phyloP scores from a whole-genome alignment of 768 basidiomycete genomes.

The Lepiota venenata region DNA sequence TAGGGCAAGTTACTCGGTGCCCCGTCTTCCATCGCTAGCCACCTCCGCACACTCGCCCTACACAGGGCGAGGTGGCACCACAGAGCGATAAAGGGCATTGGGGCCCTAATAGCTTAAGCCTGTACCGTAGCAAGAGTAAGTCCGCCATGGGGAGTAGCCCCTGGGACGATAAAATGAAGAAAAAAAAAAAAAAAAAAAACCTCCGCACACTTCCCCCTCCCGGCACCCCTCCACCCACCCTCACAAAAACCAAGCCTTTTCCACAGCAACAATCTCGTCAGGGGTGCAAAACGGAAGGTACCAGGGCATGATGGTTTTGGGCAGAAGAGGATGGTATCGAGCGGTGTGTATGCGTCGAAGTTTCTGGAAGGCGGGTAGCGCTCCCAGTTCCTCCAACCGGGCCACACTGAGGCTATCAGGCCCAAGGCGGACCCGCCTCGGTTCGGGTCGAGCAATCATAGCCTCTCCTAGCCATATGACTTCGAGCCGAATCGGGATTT shows the following conservation, averaged over 20 bases:
- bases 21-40: constrained; percentile 28
- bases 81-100: no score
- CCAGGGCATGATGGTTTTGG: constrained; percentile 14
- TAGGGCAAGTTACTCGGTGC: constrained; percentile 28
- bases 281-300: constrained; percentile 19
- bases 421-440: no score
- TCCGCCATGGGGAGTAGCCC: no score
- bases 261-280: constrained; percentile 23
- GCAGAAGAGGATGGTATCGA: constrained; percentile 27
- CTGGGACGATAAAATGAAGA: no score
- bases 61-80: no score
- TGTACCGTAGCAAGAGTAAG: no score
- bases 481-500: no score
- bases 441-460: no score
- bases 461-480: no score
- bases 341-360: constrained; percentile 25
- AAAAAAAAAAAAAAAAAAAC: no score
- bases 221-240: constrained; percentile 21
- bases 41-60: constrained; percentile 27
- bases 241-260: constrained; percentile 17
- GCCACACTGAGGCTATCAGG: constrained; percentile 5
- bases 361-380: constrained; percentile 12
- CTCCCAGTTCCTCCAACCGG: not conserved
- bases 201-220: constrained; percentile 31
- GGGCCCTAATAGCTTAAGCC: no score